Evolutionary conservation across 169 alveolate species (phyloP).

Genomic region (Pseudocohnilembus persalinus): DNA sequence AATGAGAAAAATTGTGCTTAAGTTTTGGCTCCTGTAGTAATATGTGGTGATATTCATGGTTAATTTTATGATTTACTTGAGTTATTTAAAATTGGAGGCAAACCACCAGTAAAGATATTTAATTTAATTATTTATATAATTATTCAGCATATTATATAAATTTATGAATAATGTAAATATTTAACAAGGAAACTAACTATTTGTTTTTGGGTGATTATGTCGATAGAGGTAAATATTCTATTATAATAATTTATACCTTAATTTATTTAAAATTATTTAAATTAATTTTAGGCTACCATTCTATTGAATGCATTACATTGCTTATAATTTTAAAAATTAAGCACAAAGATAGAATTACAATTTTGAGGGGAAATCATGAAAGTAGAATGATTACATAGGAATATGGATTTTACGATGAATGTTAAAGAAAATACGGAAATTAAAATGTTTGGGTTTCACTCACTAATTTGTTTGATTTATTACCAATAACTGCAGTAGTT

Average conservation of each 20-base stretch:
- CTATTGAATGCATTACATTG: conserved; percentile 93
- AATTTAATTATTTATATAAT: neutral
- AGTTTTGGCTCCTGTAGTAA: conserved; percentile 64
- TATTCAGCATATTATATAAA: neutral
- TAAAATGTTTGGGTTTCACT: conserved; percentile 95
- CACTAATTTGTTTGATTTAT: conserved; percentile 96
- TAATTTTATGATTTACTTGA: conserved; percentile 96
- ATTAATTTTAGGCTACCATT: conserved; percentile 41
- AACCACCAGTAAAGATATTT: conserved; percentile 24
- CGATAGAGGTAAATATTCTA: conserved; percentile 92
- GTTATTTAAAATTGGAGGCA: conserved; percentile 93
- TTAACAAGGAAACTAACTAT: conserved; percentile 92
- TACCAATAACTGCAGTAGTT: conserved; percentile 95
- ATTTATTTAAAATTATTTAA: conserved; percentile 50
- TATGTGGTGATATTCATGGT: conserved; percentile 45
- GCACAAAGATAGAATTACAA: conserved; percentile 76
- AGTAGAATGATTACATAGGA: conserved; percentile 95
- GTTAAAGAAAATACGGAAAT: conserved; percentile 96
- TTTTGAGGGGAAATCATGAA: conserved; percentile 97
- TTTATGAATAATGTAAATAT: neutral
- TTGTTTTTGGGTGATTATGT: conserved; percentile 98
- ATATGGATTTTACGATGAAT: conserved; percentile 98
- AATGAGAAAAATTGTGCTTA: conserved; percentile 58
- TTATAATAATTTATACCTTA: neutral
- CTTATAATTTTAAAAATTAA: conserved; percentile 89